Evolutionary conservation across 805 yeast genomes (phyloP).

Genomic region (Pachysolen tannophilus): DNA sequence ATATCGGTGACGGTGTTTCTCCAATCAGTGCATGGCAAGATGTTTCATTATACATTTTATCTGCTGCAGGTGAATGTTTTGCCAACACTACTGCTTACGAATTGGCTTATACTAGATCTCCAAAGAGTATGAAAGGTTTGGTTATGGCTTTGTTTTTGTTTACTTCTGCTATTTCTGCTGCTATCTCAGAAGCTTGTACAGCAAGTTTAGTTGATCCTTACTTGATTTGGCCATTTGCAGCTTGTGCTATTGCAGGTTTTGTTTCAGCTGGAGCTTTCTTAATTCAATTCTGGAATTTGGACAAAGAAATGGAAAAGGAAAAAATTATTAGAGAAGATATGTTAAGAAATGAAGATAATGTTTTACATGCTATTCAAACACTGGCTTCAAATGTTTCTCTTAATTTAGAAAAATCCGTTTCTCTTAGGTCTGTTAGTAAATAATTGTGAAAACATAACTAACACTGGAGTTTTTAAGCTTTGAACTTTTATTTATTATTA

Average conservation of each 20-base stretch:
- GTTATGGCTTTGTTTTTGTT: slow-evolving; percentile 29
- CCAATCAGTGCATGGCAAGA: slow-evolving; percentile 20
- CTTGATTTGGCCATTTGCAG: slow-evolving; percentile 35
- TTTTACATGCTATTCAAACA: slow-evolving; percentile 6
- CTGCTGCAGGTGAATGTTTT: slow-evolving; percentile 40
- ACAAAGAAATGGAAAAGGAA: slow-evolving; percentile 19
- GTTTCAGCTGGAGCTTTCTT: slow-evolving; percentile 23
- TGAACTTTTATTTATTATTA: no score
- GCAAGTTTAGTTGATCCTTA: slow-evolving; percentile 33
- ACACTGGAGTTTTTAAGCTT: no score
- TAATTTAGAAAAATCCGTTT: slow-evolving; percentile 5
- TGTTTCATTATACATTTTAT: slow-evolving; percentile 20
- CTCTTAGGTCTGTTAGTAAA: slow-evolving; percentile 7
- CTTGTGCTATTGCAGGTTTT: slow-evolving; percentile 28
- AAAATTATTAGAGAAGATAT: slow-evolving; percentile 12
- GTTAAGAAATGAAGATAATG: slow-evolving; percentile 3
- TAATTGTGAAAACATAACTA: no score
- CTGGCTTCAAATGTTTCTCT: slow-evolving; percentile 1
- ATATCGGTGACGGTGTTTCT: slow-evolving; percentile 16
- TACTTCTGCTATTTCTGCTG: slow-evolving; percentile 37
- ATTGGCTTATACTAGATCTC: slow-evolving; percentile 38
- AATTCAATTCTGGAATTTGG: slow-evolving; percentile 22
- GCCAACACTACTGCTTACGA: slow-evolving; percentile 37
- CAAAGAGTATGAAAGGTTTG: slow-evolving; percentile 36
- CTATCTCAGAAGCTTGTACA: slow-evolving; percentile 33